Percentiles rank a stretch among this genome's conserved stretches.
Evolutionary conservation across 495 filamentous ascomycete species (phyloP).

Genomic region (Penicillium chermesinum): DNA sequence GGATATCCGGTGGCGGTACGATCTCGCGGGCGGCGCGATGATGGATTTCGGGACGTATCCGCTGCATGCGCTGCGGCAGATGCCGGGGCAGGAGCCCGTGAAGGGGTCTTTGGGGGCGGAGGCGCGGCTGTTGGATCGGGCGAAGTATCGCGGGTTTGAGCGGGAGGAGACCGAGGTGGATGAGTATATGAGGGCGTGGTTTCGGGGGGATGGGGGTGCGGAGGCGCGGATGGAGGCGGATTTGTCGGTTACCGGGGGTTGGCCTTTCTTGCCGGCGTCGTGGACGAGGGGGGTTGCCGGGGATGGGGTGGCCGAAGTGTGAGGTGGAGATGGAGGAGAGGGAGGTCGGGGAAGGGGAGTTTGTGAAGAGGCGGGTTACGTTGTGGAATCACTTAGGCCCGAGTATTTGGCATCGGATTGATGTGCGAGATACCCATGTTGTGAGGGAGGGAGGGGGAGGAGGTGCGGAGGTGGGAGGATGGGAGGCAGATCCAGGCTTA

Average conservation of each 20-base stretch:
- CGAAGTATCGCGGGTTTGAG: constrained; percentile 7
- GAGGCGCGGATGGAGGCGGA: constrained; percentile 35
- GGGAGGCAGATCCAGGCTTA: constrained; percentile 43
- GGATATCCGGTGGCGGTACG: constrained; percentile 55
- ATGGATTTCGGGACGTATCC: constrained; percentile 56
- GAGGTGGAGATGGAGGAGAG: constrained; percentile 21
- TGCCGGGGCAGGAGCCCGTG: constrained; percentile 31
- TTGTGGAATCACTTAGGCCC: constrained; percentile 38
- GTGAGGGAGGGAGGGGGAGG: constrained; percentile 25
- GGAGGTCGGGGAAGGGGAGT: constrained; percentile 16
- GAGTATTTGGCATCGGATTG: constrained; percentile 46
- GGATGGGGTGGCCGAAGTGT: constrained; percentile 24
- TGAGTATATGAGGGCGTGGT: constrained; percentile 36
- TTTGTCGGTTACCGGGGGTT: constrained; percentile 15
- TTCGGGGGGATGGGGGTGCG: constrained; percentile 38
- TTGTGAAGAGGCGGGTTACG: constrained; percentile 34
- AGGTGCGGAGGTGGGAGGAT: constrained; percentile 41
- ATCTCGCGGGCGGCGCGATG: constrained; percentile 50
- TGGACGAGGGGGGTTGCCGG: constrained; percentile 15
- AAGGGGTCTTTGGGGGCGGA: constrained; percentile 5
- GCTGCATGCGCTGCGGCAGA: constrained; percentile 34
- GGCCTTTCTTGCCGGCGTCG: constrained; percentile 9
- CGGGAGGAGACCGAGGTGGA: too few species aligned
- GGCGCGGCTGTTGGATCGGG: neutral
- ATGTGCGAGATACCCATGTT: constrained; percentile 40